Conservation (phyloP, 1,284 basidiomycete species). For the Ustilago xerochloae region DNA sequence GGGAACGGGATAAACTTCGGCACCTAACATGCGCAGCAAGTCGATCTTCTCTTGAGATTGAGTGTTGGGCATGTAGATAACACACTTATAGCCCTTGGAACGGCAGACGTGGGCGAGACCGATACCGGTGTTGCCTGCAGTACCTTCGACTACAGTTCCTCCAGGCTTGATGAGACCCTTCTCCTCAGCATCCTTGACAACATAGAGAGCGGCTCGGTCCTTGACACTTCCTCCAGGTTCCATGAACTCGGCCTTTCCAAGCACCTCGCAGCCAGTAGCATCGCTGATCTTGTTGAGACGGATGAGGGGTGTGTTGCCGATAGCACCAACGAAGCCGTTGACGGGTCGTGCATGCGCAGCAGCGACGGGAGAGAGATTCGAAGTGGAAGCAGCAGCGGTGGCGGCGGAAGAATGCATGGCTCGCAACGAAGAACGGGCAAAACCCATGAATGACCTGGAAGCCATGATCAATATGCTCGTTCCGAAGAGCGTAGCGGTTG, state of each 20-base stretch:
- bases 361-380: conserved; percentile 48
- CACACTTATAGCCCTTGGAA: conserved; percentile 91
- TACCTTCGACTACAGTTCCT: conserved; percentile 96
- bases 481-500: background rate
- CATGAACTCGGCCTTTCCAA: conserved; percentile 96
- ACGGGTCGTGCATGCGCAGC: conserved; percentile 61
- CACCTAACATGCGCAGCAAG: conserved; percentile 93
- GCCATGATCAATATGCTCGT: conserved; percentile 12
- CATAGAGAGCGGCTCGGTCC: conserved; percentile 92
- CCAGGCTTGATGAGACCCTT: conserved; percentile 81
- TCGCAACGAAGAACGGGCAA: conserved; percentile 33
- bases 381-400: conserved; percentile 18
- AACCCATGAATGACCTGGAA: conserved; percentile 18
- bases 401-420: conserved; percentile 24
- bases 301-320: conserved; percentile 92
- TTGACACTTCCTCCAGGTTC: conserved; percentile 99
- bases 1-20: conserved; percentile 93
- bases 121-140: conserved; percentile 98
- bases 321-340: conserved; percentile 84
- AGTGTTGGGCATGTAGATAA: conserved; percentile 99
- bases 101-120: conserved; percentile 93
- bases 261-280: conserved; percentile 86
- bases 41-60: conserved; percentile 97
- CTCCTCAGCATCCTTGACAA: conserved; percentile 89
- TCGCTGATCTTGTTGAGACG: conserved; percentile 77